These are phyloP conservation scores for Avena insularis DNA, from an alignment of 176 grass and related monocot species.

Conservation along the genomic window DNA sequence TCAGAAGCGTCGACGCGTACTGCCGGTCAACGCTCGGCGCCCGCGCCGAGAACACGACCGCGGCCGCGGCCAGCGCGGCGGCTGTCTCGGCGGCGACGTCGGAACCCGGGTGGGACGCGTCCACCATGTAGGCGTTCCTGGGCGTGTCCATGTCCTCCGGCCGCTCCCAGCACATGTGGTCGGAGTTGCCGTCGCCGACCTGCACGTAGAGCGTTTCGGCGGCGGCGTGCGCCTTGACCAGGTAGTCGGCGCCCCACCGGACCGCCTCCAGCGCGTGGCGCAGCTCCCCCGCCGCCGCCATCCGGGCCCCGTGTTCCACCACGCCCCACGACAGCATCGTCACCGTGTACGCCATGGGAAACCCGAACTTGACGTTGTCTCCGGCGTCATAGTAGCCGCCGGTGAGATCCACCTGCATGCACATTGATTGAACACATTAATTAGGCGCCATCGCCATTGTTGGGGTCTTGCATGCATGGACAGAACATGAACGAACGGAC, in stretches of 20 bases:
- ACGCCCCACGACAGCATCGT: constrained; percentile 67
- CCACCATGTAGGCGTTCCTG: constrained; percentile 46
- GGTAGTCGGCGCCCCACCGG: constrained; percentile 81
- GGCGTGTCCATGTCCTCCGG: constrained; percentile 95
- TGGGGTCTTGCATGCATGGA: not conserved
- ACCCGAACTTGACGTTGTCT: constrained; percentile 79
- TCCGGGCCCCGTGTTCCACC: constrained; percentile 36
- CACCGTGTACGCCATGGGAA: constrained; percentile 70
- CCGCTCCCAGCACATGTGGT: constrained; percentile 83
- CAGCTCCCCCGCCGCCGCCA: constrained; percentile 55
- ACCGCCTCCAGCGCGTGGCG: constrained; percentile 58
- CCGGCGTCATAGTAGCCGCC: constrained; percentile 83
- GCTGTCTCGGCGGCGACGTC: constrained; percentile 84
- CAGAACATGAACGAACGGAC: not conserved
- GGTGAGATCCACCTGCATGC: constrained; percentile 59
- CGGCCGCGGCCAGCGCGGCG: constrained; percentile 61
- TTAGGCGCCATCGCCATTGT: not conserved
- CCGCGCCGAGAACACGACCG: constrained; percentile 43
- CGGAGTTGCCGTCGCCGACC: constrained; percentile 79
- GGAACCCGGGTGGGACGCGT: constrained; percentile 51
- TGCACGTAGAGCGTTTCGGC: constrained; percentile 66
- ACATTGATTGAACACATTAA: not conserved
- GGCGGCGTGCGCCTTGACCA: constrained; percentile 55
- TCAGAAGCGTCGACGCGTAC: constrained; percentile 50
- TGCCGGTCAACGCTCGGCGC: not conserved